Evolutionary conservation across 78 protist species (phyloP).

Genomic region (Anaeramoeba flamelloides): DNA sequence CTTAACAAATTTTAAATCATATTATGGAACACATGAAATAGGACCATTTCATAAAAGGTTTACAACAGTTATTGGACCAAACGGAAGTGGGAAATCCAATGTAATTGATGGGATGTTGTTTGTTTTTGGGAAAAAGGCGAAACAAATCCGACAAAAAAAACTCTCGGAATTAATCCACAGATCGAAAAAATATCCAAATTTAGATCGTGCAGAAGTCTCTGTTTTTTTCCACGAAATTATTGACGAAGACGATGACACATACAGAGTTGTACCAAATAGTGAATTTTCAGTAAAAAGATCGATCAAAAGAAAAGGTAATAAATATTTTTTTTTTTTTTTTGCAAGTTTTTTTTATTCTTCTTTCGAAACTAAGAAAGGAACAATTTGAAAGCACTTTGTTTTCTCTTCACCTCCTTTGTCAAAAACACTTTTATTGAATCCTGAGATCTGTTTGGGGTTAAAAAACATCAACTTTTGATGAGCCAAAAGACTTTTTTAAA

Average conservation of each 20-base stretch:
- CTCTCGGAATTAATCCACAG: slow-evolving; percentile 87
- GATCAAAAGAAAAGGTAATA: not conserved
- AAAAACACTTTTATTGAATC: no score
- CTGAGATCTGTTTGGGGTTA: no score
- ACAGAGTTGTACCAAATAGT: not conserved
- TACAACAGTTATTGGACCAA: slow-evolving; percentile 88
- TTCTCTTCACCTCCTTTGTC: no score
- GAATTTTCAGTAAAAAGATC: not conserved
- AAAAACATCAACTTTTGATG: no score
- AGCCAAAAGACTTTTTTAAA: no score
- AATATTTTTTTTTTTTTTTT: no score
- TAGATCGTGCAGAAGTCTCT: slow-evolving; percentile 53
- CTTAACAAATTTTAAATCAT: not conserved
- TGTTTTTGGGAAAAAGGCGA: slow-evolving; percentile 89
- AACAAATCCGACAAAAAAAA: slow-evolving; percentile 68
- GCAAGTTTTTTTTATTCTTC: no score
- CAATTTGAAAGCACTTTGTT: no score
- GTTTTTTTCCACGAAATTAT: slow-evolving; percentile 76
- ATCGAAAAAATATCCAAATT: slow-evolving; percentile 42
- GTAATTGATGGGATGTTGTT: slow-evolving; percentile 96
- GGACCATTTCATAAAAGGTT: not conserved
- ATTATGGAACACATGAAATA: not conserved
- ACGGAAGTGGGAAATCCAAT: slow-evolving; percentile 98
- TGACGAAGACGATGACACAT: slow-evolving; percentile 29
- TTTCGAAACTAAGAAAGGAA: no score